These are phyloP conservation scores for Cercospora zeina DNA, from an alignment of 2,329 filamentous ascomycete species.

Conservation along the genomic window DNA sequence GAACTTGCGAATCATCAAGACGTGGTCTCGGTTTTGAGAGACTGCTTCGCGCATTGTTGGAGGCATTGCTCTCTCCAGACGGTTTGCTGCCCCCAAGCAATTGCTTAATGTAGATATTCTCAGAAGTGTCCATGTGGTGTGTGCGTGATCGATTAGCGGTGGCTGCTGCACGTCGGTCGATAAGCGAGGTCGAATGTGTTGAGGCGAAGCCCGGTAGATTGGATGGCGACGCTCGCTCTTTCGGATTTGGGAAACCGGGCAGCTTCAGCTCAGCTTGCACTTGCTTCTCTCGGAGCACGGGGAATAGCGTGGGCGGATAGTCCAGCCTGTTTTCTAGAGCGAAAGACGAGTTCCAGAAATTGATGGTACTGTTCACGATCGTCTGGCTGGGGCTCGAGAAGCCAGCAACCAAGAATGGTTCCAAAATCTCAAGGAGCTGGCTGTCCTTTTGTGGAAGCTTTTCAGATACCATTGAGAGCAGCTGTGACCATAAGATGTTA, in stretches of 20 bases:
- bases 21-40: slow-evolving; percentile 57
- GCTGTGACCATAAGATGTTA: slow-evolving; percentile 41
- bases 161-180: slow-evolving; percentile 7
- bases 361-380: slow-evolving; percentile 55
- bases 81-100: slow-evolving; percentile 14
- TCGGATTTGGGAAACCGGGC: slow-evolving; percentile 46
- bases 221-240: neutral
- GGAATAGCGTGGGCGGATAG: slow-evolving; percentile 66
- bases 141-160: neutral
- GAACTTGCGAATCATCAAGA: slow-evolving; percentile 80
- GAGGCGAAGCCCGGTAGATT: neutral
- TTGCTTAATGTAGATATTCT: slow-evolving; percentile 29
- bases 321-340: slow-evolving; percentile 59
- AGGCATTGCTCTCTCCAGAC: neutral
- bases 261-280: slow-evolving; percentile 55
- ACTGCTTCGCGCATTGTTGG: neutral
- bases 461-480: slow-evolving; percentile 56
- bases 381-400: slow-evolving; percentile 55
- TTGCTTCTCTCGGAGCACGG: slow-evolving; percentile 62
- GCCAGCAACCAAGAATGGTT: slow-evolving; percentile 54
- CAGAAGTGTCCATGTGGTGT: neutral
- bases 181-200: neutral
- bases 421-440: slow-evolving; percentile 56
- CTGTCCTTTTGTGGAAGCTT: slow-evolving; percentile 59
- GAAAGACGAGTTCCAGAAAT: slow-evolving; percentile 71